Conservation (phyloP, 1,284 basidiomycete genomes). For the Melanopsichium pennsylvanicum region DNA sequence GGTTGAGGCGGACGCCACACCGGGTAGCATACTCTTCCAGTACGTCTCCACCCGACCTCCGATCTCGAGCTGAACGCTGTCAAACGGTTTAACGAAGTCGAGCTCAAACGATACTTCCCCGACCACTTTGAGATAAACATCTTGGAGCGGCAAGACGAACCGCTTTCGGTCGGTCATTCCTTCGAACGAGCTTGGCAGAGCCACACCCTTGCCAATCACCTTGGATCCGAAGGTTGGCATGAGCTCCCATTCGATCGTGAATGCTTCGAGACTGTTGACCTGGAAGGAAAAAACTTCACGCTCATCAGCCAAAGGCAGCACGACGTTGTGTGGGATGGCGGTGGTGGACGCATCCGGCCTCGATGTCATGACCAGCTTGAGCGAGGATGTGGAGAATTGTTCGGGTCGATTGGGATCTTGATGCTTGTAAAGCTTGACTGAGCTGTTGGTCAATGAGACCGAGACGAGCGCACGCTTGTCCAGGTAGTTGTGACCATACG, state of each 20-base stretch:
- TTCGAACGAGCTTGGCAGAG: conserved; percentile 79
- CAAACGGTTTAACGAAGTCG: conserved; percentile 87
- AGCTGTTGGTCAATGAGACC: conserved; percentile 70
- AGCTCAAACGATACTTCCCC: conserved; percentile 94
- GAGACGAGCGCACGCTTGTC: conserved; percentile 88
- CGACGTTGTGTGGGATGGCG: conserved; percentile 71
- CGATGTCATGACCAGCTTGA: conserved; percentile 91
- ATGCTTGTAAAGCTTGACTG: conserved; percentile 62
- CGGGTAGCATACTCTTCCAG: conserved; percentile 65
- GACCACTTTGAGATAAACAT: conserved; percentile 90
- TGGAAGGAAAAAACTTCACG: conserved; percentile 90
- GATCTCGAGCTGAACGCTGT: conserved; percentile 91
- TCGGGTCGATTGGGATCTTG: conserved; percentile 60
- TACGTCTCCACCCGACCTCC: conserved; percentile 75
- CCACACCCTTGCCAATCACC: conserved; percentile 91
- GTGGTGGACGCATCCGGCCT: conserved; percentile 78
- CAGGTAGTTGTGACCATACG: conserved; percentile 69
- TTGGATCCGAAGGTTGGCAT: conserved; percentile 99
- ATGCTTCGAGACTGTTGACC: conserved; percentile 75
- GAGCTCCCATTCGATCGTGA: conserved; percentile 90
- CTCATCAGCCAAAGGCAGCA: conserved; percentile 79
- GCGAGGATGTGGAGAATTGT: conserved; percentile 71
- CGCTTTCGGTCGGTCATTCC: conserved; percentile 58
- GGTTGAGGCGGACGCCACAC: conserved; percentile 19
- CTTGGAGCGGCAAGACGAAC: conserved; percentile 76